Conservation (phyloP, 805 yeast genomes). For the Metschnikowia colocasiae region DNA sequence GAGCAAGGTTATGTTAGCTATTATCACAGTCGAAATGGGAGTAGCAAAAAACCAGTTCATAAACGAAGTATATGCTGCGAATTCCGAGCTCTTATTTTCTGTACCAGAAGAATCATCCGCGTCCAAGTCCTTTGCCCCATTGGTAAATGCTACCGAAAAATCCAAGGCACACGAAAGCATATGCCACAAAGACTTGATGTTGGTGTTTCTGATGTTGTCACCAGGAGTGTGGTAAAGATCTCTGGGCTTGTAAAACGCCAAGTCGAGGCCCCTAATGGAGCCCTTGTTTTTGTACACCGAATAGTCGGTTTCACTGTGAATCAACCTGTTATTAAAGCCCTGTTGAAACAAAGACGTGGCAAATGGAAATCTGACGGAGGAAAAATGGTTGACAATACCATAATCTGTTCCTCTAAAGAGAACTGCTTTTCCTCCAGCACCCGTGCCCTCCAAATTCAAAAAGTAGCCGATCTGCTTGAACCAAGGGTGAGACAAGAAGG, state of each 20-base stretch:
- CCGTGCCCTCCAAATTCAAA: constrained; percentile 87
- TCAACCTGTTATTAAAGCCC: constrained; percentile 70
- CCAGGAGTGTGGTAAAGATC: constrained; percentile 75
- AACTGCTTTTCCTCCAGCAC: constrained; percentile 83
- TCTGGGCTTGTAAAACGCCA: constrained; percentile 86
- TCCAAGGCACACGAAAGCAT: constrained; percentile 75
- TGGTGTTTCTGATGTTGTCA: constrained; percentile 64
- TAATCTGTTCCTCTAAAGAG: constrained; percentile 80
- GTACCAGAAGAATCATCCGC: neutral
- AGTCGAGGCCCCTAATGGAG: constrained; percentile 73
- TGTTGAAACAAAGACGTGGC: constrained; percentile 80
- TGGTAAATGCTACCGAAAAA: constrained; percentile 42
- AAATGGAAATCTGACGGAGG: constrained; percentile 62
- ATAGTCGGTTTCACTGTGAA: constrained; percentile 84
- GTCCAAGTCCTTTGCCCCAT: constrained; percentile 34
- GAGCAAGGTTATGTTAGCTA: constrained; percentile 51
- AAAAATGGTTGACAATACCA: constrained; percentile 58
- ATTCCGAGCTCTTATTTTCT: constrained; percentile 20
- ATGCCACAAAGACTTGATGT: constrained; percentile 73
- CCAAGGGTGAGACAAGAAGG: constrained; percentile 75
- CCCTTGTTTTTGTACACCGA: constrained; percentile 65
- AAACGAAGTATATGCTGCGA: constrained; percentile 64
- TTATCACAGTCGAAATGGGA: constrained; percentile 48
- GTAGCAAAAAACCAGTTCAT: constrained; percentile 55
- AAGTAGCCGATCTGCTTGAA: constrained; percentile 56